These are phyloP conservation scores for Colletotrichum simmondsii DNA, from an alignment of 2,329 filamentous ascomycete species.

Conservation along the genomic window DNA sequence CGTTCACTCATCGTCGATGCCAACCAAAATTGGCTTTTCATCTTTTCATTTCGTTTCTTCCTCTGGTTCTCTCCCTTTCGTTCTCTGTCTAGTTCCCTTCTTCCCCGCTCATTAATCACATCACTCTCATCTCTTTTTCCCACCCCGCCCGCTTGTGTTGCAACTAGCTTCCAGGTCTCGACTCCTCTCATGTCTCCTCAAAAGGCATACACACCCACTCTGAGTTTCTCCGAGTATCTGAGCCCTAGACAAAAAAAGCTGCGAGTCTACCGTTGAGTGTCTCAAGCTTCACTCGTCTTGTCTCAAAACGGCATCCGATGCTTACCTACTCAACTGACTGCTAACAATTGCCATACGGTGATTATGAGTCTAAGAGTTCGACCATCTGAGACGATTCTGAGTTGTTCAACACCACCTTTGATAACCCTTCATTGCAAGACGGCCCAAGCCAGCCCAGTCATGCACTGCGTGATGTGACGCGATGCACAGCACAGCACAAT, in stretches of 20 bases:
- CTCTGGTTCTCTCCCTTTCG: neutral
- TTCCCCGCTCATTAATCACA: neutral
- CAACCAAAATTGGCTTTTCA: neutral
- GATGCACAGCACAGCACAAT: slow-evolving; percentile 20
- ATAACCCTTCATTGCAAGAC: neutral
- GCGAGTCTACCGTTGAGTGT: neutral
- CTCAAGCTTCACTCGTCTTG: neutral
- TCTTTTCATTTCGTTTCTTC: neutral
- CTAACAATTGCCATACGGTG: too few species aligned
- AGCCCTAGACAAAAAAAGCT: neutral
- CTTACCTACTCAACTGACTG: neutral
- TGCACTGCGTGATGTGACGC: slow-evolving; percentile 10
- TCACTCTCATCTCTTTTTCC: neutral
- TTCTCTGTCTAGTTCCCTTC: neutral
- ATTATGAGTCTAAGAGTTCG: too few species aligned
- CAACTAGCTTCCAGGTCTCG: neutral
- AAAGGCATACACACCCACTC: neutral
- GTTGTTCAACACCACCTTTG: neutral
- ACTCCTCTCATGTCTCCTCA: neutral
- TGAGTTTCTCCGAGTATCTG: neutral
- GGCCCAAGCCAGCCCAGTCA: slow-evolving; percentile 1
- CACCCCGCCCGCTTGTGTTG: neutral
- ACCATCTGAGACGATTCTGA: neutral
- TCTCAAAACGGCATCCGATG: slow-evolving; percentile 7
- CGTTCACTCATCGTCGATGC: neutral